Evolutionary conservation across 148 eudicot species (phyloP).

Genomic region (Vaccinium darrowii): DNA sequence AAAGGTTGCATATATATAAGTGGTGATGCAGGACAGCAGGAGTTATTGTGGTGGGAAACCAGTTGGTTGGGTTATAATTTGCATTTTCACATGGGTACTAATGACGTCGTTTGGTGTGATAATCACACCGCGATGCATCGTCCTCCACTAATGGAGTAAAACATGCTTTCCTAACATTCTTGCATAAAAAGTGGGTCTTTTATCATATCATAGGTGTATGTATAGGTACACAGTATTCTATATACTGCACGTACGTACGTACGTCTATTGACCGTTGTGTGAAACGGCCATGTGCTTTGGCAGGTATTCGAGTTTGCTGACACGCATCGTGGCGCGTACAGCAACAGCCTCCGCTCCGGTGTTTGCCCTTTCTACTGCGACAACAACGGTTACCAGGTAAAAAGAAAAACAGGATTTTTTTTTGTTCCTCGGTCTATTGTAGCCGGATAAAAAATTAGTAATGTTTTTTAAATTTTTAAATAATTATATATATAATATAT

Average conservation of each 20-base stretch:
- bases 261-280: constrained; percentile 10
- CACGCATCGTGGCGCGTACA: constrained; percentile 88
- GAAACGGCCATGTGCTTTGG: constrained; percentile 9
- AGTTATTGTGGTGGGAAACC: no score
- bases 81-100: neutral
- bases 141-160: neutral
- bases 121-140: neutral
- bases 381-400: constrained; percentile 77
- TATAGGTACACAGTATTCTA: neutral
- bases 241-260: neutral
- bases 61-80: no score
- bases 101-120: neutral
- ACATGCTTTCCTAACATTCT: constrained; percentile 4
- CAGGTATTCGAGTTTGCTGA: constrained; percentile 95
- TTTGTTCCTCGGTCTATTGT: no score
- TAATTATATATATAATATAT: no score
- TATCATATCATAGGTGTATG: neutral
- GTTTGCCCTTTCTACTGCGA: constrained; percentile 95
- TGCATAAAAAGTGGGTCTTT: neutral
- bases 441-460: no score
- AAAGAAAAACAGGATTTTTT: no score
- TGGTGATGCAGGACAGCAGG: no score
- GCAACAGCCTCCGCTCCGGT: constrained; percentile 52
- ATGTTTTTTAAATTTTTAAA: no score
- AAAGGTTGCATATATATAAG: no score